Percentiles rank a stretch among this genome's conserved stretches.
phyloP scores from a whole-genome alignment of 225 moss, liverwort and hornwort genomes.

The Lunularia cruciata region DNA sequence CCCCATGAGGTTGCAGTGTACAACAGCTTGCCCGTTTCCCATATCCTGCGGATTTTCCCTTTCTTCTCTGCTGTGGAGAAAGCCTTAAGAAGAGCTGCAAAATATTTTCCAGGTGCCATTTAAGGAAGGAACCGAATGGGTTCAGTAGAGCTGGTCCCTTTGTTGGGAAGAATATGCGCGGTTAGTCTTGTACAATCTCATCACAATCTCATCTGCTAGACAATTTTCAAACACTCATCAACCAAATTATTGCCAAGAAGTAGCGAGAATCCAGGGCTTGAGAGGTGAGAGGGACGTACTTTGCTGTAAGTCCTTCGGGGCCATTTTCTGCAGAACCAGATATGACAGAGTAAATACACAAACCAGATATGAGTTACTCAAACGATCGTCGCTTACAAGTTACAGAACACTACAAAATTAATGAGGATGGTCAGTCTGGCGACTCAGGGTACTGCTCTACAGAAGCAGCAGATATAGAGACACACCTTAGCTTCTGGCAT shows the following conservation, averaged over 20 bases:
- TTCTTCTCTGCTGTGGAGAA: constrained; percentile 39
- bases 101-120: too few relatives aligned
- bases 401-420: neutral
- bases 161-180: too few relatives aligned
- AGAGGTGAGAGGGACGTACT: constrained; percentile 23
- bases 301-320: constrained; percentile 41
- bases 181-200: too few relatives aligned
- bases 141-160: too few relatives aligned
- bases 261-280: too few relatives aligned
- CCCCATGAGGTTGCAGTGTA: constrained; percentile 52
- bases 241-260: too few relatives aligned
- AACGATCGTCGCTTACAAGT: too few relatives aligned
- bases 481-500: constrained; percentile 48
- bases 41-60: constrained; percentile 38
- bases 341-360: neutral
- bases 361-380: neutral
- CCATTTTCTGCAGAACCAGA: constrained; percentile 36
- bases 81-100: constrained; percentile 43
- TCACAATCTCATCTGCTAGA: too few relatives aligned
- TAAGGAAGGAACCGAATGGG: too few relatives aligned
- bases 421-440: neutral
- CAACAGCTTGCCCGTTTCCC: constrained; percentile 41
- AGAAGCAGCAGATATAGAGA: neutral
- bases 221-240: too few relatives aligned
- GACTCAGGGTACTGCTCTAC: neutral